Conservation (phyloP, 768 basidiomycete genomes). For the Amanita jacksonii region DNA sequence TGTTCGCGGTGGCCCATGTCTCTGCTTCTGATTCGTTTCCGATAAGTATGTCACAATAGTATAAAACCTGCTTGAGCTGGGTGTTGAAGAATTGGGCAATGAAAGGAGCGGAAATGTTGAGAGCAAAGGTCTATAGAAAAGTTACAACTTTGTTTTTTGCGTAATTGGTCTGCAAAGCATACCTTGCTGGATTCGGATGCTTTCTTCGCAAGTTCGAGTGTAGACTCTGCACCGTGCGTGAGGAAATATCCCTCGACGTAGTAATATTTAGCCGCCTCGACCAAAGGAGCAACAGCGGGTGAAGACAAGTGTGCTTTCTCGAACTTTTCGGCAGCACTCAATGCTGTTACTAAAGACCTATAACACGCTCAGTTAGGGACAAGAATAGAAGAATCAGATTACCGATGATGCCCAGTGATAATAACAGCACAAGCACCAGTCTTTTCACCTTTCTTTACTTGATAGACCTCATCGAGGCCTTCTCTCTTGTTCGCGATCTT, state of each 20-base stretch:
- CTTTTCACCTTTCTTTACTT: slow-evolving; percentile 76
- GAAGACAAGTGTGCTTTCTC: slow-evolving; percentile 71
- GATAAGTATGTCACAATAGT: slow-evolving; percentile 83
- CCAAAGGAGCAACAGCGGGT: slow-evolving; percentile 60
- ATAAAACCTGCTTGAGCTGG: slow-evolving; percentile 74
- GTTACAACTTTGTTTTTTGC: neutral
- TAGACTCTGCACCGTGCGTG: slow-evolving; percentile 76
- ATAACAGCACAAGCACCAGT: slow-evolving; percentile 97
- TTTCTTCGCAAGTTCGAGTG: slow-evolving; percentile 66
- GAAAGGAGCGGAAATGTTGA: slow-evolving; percentile 97
- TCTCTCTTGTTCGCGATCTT: slow-evolving; percentile 87
- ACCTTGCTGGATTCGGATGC: slow-evolving; percentile 74
- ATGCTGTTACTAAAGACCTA: slow-evolving; percentile 88
- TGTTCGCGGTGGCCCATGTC: slow-evolving; percentile 69
- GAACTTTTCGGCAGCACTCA: slow-evolving; percentile 88
- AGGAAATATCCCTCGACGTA: slow-evolving; percentile 98
- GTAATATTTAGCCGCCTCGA: slow-evolving; percentile 75
- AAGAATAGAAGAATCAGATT: neutral
- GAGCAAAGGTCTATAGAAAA: slow-evolving; percentile 57
- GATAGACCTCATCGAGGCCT: slow-evolving; percentile 82
- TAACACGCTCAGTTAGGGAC: neutral
- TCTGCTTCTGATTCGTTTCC: slow-evolving; percentile 96
- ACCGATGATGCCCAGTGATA: slow-evolving; percentile 91
- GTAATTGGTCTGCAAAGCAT: slow-evolving; percentile 1
- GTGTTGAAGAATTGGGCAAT: slow-evolving; percentile 87